Base-by-base conservation (phyloP, 2,329 filamentous ascomycete species). In the Biscogniauxia mediterranea region DNA sequence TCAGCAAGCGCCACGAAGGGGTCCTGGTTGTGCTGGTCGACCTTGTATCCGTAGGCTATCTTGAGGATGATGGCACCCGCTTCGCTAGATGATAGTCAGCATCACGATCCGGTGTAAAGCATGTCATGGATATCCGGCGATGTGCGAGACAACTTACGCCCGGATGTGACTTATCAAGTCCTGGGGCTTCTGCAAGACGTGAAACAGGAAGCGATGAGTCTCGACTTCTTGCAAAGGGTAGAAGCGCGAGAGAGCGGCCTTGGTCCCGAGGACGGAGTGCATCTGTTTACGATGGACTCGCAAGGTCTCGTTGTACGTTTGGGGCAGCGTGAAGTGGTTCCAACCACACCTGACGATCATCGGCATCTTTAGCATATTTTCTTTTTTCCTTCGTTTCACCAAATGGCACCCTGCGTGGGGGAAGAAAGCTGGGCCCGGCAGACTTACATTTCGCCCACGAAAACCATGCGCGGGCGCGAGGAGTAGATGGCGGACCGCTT, bases 241-340 rank as follows among this genome's bases (percentile, higher is more conserved):
- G 23, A 64, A 65, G 26, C 59, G 56, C 1, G 75, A 61, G 0
- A 78, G 74, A 0, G 73, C 65, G 0, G 65, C 59, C 42, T 78
- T 78, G 0, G 79, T 77, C 0, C 82, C 82, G 5, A 85, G 71
- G 13, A 79, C 72, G n/a, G 75, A 73, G 25, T 74, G 71, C 50
- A 81, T 74, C 9, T 78, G 74, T 67, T 79, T 84, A 11, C 83
- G 79, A 54, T 81, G 75, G 2, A 70, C 70, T 26, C 73, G 74
- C 20, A 78, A 77, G 5, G 68, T 73, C 15, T 74, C 69, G 9
- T 75, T 74, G 56, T 81, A 78, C 13, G 69, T 69, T 21, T 70
- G 67, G 19, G 77, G 59, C 2, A 72, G 72, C 1, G 80, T 62
- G 0, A 73, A 62, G 19, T 78, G 67, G 7, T 74, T 74, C 75